A percentile compares a stretch with the other conserved stretches of the same genome.
Evolutionary conservation across 345 rosid genomes (phyloP).

Genomic region (Hypericum androsaemum): DNA sequence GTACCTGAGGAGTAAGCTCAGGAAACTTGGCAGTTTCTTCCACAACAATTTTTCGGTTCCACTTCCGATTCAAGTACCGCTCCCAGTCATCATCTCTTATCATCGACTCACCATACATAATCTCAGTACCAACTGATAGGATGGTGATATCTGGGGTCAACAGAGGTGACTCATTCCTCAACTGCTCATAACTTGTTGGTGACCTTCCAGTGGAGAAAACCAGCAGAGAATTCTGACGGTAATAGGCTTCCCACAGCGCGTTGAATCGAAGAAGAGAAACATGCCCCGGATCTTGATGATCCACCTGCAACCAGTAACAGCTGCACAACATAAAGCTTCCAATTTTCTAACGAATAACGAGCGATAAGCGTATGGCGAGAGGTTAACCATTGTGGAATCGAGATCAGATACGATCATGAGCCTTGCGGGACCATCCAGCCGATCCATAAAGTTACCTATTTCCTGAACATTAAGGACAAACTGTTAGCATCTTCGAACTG

Average conservation of each 20-base stretch:
- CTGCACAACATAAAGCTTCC: background rate
- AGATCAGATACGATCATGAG: conserved; percentile 21
- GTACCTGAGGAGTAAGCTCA: conserved; percentile 84
- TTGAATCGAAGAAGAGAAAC: conserved; percentile 71
- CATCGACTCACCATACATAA: conserved; percentile 79
- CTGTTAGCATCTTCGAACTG: too few species aligned
- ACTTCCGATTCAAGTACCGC: conserved; percentile 62
- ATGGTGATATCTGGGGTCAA: conserved; percentile 88
- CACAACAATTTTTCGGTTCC: conserved; percentile 57
- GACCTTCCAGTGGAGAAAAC: conserved; percentile 97
- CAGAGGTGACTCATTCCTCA: conserved; percentile 81
- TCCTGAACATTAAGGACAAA: too few species aligned
- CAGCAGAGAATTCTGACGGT: conserved; percentile 75
- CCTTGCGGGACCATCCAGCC: conserved; percentile 17
- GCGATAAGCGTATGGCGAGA: background rate
- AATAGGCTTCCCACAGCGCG: conserved; percentile 73
- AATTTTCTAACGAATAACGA: too few species aligned
- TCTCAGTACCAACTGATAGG: conserved; percentile 98
- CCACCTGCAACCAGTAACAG: conserved; percentile 45
- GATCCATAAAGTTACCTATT: conserved; percentile 9
- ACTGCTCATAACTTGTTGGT: conserved; percentile 56
- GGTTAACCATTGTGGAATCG: conserved; percentile 17
- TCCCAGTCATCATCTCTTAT: conserved; percentile 90
- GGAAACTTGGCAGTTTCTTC: conserved; percentile 75
- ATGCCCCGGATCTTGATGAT: conserved; percentile 87